Evolutionary conservation across 768 basidiomycete species (phyloP), one percentile per base, ranked within the genome.

Genomic region (Mycena albidolilacea): DNA sequence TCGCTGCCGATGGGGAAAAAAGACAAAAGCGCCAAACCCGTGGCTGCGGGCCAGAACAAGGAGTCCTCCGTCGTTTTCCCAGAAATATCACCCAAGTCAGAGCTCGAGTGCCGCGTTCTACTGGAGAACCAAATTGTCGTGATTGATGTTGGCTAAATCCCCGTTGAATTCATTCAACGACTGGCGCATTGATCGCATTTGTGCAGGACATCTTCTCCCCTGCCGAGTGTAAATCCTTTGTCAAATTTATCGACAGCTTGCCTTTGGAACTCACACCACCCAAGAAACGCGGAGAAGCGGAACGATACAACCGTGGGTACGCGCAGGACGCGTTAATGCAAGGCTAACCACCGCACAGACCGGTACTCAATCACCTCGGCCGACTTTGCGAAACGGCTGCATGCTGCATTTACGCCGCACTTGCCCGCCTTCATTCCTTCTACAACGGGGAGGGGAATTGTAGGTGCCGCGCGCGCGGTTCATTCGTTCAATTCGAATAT

Each of bases 401-500:
- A 86, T 79, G 77, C 77, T 10, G 71, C 88, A 5, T 80, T 94
- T 19, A 77, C 80, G 0, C 90, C 91, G 4, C 89, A 93, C 80
- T 82, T 94, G 2, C 91, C 91, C 2, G 82, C 82, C 1, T 90
- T 93, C 68, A 84, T 77, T 77, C 89, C 77, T 74, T 83, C 83
- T 59, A 79, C 79, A 79, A 75, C 69, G 64, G 64, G 58, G 69
- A 62, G 55, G 77, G 62, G 46, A 2, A 54, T 3, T 9, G 37
- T 60, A 15, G 57, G 76, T 80, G 77, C 59, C 84, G 87, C 67
- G 73, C 81, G 17, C 87, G 41, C 52, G 11, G 59, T 90, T 0
- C 87, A 90, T 76, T 91, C 89, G 1, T 86, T 92, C 67, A 95
- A 94, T 80, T 87, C 91, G 2, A 94, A 94, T 78, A 94, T 95